Evolutionary conservation across 2,329 filamentous ascomycete genomes (phyloP).

Genomic region (Trichoderma gracile): DNA sequence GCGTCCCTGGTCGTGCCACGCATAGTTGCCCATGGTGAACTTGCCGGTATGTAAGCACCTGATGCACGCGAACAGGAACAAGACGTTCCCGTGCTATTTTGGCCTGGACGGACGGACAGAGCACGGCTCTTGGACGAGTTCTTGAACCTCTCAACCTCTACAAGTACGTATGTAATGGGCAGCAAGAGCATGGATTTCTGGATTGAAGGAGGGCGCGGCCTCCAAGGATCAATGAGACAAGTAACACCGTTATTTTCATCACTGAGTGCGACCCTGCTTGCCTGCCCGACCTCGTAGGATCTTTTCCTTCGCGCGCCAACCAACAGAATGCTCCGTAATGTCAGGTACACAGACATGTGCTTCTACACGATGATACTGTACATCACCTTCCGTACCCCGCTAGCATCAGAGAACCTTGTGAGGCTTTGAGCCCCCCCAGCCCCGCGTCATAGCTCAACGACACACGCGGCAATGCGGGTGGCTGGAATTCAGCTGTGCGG

Average conservation of each 20-base stretch:
- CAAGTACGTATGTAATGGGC: too few species aligned
- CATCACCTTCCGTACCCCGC: neutral
- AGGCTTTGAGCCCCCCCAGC: neutral
- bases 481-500: neutral
- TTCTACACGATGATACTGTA: neutral
- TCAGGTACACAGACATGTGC: too few species aligned
- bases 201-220: neutral
- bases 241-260: too few species aligned
- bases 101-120: neutral
- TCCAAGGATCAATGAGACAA: too few species aligned
- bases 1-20: neutral
- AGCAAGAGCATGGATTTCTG: too few species aligned
- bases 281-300: too few species aligned
- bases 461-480: neutral
- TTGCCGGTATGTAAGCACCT: constrained; percentile 8
- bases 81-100: constrained; percentile 16
- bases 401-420: neutral
- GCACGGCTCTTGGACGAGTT: neutral
- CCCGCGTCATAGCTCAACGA: constrained; percentile 2
- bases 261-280: too few species aligned
- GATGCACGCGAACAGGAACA: neutral
- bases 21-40: neutral
- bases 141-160: too few species aligned
- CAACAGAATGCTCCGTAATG: too few species aligned
- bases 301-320: too few species aligned